These are phyloP conservation scores for Peniophora sp. DNA, from an alignment of 1,284 basidiomycete species.

Conservation along the genomic window DNA sequence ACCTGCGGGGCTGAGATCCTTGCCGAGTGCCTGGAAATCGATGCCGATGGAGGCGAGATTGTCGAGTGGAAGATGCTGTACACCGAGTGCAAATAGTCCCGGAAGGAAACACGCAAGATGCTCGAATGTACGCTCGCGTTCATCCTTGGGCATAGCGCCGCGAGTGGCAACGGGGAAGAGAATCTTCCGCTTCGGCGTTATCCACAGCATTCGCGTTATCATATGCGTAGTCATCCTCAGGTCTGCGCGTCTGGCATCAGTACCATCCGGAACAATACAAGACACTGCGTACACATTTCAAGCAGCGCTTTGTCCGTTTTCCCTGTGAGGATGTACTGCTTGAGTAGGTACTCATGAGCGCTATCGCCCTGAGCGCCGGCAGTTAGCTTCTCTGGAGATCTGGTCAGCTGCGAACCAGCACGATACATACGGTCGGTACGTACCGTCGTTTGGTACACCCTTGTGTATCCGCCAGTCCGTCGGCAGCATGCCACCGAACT, in stretches of 20 bases:
- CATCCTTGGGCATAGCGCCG: constrained; percentile 14
- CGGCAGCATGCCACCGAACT: constrained; percentile 49
- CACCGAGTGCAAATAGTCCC: constrained; percentile 65
- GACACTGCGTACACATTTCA: constrained; percentile 47
- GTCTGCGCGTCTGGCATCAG: constrained; percentile 31
- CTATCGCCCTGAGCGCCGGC: constrained; percentile 63
- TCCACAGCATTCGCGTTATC: constrained; percentile 55
- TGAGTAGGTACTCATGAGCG: constrained; percentile 71
- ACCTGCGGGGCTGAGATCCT: constrained; percentile 21
- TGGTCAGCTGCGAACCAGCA: not conserved
- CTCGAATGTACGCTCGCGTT: constrained; percentile 51
- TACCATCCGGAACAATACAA: not conserved
- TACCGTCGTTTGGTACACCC: constrained; percentile 33
- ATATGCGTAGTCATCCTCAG: constrained; percentile 52
- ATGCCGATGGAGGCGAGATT: constrained; percentile 37
- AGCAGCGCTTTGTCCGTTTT: constrained; percentile 49
- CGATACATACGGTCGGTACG: constrained; percentile 8
- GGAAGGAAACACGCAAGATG: constrained; percentile 74
- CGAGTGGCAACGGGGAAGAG: constrained; percentile 56
- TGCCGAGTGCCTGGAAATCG: constrained; percentile 29
- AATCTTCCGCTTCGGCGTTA: constrained; percentile 56
- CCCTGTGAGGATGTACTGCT: constrained; percentile 59
- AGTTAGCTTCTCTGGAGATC: constrained; percentile 27
- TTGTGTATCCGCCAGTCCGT: constrained; percentile 38
- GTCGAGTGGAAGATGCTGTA: constrained; percentile 48